Percentiles rank a stretch among this genome's conserved stretches.
These are phyloP conservation scores for Hirsutella minnesotensis DNA, from an alignment of 2,329 filamentous ascomycete genomes.

Conservation along the genomic window DNA sequence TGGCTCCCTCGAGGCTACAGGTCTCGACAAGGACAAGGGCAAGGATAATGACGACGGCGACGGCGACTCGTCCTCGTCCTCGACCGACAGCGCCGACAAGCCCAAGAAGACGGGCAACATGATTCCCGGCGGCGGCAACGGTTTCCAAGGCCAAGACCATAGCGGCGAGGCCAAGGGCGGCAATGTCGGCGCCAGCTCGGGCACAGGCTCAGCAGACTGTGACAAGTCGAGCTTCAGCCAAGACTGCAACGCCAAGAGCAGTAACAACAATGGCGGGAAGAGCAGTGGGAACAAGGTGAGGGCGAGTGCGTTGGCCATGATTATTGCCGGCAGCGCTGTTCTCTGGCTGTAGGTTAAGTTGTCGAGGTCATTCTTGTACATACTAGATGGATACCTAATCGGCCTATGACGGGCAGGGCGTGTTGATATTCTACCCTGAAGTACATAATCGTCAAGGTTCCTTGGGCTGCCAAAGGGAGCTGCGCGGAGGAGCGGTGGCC, in stretches of 20 bases:
- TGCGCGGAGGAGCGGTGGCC: too few species aligned
- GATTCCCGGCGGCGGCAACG: slow-evolving; percentile 18
- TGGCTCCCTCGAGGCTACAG: slow-evolving; percentile 69
- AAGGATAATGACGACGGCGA: slow-evolving; percentile 12
- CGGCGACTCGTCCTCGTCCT: too few species aligned
- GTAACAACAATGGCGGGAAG: slow-evolving; percentile 16
- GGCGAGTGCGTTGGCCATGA: slow-evolving; percentile 23
- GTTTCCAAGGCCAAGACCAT: slow-evolving; percentile 13
- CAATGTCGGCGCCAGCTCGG: slow-evolving; percentile 1
- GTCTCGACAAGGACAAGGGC: slow-evolving; percentile 54
- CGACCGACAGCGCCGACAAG: slow-evolving; percentile 7
- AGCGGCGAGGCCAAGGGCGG: slow-evolving; percentile 3
- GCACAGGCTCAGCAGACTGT: slow-evolving; percentile 17
- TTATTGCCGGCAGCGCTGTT: slow-evolving; percentile 22
- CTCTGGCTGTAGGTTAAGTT: slow-evolving; percentile 18
- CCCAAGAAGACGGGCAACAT: slow-evolving; percentile 12
- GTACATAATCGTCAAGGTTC: too few species aligned
- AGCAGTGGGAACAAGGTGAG: slow-evolving; percentile 19
- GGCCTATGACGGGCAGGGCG: too few species aligned
- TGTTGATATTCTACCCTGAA: too few species aligned
- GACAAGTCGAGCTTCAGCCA: slow-evolving; percentile 27
- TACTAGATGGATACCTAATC: too few species aligned
- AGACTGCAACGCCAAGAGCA: slow-evolving; percentile 17
- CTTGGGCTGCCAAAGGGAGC: too few species aligned
- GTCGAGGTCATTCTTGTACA: background rate